phyloP scores from a whole-genome alignment of 768 basidiomycete species.

The Hericium rajendrae region DNA sequence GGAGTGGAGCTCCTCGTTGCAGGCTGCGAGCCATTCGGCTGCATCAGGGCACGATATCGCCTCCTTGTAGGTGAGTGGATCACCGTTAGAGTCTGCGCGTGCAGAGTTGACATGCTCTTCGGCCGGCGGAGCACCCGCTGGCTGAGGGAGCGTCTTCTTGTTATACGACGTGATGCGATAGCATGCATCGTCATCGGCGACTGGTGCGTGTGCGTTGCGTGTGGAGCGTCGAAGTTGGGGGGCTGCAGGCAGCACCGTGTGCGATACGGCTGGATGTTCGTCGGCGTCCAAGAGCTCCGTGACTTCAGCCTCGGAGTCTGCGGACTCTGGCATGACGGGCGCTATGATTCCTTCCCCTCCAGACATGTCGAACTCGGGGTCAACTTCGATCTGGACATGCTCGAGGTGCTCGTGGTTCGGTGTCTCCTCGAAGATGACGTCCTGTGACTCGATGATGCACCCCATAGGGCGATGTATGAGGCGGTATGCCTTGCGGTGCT shows the following conservation, averaged over 20 bases:
- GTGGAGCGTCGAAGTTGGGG: not conserved
- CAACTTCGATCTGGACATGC: not conserved
- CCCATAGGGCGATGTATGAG: slow-evolving; percentile 1
- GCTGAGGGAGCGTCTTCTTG: too few relatives aligned
- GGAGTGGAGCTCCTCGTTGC: not conserved
- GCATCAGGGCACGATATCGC: not conserved
- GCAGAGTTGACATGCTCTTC: not conserved
- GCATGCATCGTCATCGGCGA: not conserved
- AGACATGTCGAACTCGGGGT: not conserved
- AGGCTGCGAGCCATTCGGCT: too few relatives aligned
- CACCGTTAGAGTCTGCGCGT: not conserved
- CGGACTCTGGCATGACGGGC: too few relatives aligned
- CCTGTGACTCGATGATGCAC: slow-evolving; percentile 4
- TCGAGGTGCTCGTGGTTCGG: not conserved
- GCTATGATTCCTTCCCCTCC: too few relatives aligned
- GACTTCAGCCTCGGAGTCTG: too few relatives aligned
- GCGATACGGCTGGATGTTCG: too few relatives aligned
- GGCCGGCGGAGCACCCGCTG: not conserved
- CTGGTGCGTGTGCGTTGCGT: not conserved
- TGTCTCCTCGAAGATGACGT: slow-evolving; percentile 7
- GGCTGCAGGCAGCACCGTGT: too few relatives aligned
- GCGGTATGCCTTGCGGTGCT: slow-evolving; percentile 9
- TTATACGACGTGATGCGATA: too few relatives aligned
- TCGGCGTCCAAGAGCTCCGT: too few relatives aligned
- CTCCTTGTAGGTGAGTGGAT: not conserved